Conservation (phyloP, 352 stramenopile genomes). For the Pythium biforme region DNA sequence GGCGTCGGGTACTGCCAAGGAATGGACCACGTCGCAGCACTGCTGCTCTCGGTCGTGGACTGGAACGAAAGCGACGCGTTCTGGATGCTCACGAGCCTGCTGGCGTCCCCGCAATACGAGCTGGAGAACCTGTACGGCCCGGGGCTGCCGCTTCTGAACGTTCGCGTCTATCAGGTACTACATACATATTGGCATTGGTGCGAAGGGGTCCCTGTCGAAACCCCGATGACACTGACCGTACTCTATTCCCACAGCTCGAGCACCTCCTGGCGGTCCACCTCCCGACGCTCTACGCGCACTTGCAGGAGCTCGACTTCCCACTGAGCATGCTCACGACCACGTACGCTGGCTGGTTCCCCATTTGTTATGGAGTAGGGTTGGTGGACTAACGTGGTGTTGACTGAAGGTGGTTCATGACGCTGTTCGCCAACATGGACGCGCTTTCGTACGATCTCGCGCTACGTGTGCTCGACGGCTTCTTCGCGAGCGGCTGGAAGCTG, state of each 20-base stretch:
- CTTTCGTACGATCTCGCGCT: conserved; percentile 60
- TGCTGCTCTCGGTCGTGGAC: conserved; percentile 61
- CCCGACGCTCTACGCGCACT: conserved; percentile 40
- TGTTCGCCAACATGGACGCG: conserved; percentile 76
- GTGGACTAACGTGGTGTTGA: not conserved
- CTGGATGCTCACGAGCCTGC: conserved; percentile 63
- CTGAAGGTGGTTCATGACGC: conserved; percentile 78
- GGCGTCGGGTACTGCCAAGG: conserved; percentile 78
- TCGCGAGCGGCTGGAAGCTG: conserved; percentile 73
- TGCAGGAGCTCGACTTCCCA: conserved; percentile 60
- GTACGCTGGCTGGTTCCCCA: conserved; percentile 29
- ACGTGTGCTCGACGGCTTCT: conserved; percentile 60
- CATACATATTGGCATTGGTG: too few relatives aligned
- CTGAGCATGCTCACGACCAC: conserved; percentile 67
- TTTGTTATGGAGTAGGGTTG: too few relatives aligned
- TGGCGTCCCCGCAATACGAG: conserved; percentile 53
- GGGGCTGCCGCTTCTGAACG: conserved; percentile 49
- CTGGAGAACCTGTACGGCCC: conserved; percentile 62
- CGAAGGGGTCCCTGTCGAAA: too few relatives aligned
- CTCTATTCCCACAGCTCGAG: conserved; percentile 37
- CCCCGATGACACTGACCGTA: too few relatives aligned
- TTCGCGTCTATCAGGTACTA: conserved; percentile 75
- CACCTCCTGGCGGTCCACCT: conserved; percentile 43
- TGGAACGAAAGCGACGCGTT: conserved; percentile 70
- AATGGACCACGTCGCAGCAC: conserved; percentile 65